Base-by-base conservation (phyloP, 2,329 filamentous ascomycete species). In the Cytospora leucostoma region DNA sequence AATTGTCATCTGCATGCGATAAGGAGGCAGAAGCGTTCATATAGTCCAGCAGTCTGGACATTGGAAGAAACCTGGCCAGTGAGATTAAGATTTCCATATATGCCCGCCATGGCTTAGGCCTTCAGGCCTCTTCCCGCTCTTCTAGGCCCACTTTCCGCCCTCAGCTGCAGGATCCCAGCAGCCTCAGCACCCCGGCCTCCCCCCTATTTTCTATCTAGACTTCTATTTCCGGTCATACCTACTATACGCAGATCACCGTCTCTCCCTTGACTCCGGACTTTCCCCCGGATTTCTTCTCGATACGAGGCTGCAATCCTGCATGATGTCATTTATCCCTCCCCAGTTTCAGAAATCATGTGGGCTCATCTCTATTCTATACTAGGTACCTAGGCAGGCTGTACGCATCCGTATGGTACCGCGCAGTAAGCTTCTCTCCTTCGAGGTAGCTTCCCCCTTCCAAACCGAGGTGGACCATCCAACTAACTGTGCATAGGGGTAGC, bases 301-400 rank as follows among this genome's bases (percentile, higher is more conserved):
- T 56, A 56, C 53, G 53, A 56, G 53, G 13, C 17, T 10, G 4
- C 53, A 11, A 56, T 40, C 15, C 4, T 19, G 27, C 8, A 56
- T 56, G 33, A 38, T 56, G 53, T 56, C 53, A 56, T 21, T 56
- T 34, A 56, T 21, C 17, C 21, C 35, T 38, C 3, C n/a, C 38
- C 34, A 19, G 44, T 47, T 47, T 47, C n/a, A 11, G 27, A 27
- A 47, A 2, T 10, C 44, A 12, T 47, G 8, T 21, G n/a, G 10
- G 10, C 44, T 47, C 8, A 47, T 21, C 21, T 21, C n/a, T 19
- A 47, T 12, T 12, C 44, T 27, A 47, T n/a, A 47, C 44, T 47
- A 27, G 27, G 27, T 27, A 27, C 27, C 27, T 27, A 3, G 27
- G 27, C 4, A 27, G 27, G 27, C 10, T 47, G 44, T 17, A 47